phyloP scores from a whole-genome alignment of 805 yeast species.

The Metschnikowia cerradonensis region DNA sequence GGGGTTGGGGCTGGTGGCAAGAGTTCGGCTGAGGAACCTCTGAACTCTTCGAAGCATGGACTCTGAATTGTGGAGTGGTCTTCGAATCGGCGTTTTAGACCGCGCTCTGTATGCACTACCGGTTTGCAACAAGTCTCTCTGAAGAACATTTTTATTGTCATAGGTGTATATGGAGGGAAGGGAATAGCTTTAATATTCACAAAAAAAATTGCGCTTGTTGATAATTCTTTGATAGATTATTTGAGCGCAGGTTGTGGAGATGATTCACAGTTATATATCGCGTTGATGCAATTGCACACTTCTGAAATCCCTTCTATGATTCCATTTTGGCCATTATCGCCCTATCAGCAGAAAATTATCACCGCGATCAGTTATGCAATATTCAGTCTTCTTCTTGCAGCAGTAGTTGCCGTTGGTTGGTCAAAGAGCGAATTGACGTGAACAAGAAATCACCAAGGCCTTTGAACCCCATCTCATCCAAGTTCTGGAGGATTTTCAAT shows the following conservation, averaged over 20 bases:
- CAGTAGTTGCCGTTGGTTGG: neutral
- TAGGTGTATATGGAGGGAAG: neutral
- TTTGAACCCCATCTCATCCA: conserved; percentile 42
- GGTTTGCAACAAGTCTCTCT: neutral
- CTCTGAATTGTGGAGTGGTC: neutral
- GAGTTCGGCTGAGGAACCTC: neutral
- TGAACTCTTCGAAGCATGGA: conserved; percentile 2
- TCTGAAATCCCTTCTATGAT: neutral
- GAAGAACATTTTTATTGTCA: neutral
- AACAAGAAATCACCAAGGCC: conserved; percentile 51
- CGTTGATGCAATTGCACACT: neutral
- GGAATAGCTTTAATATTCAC: neutral
- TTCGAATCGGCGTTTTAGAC: neutral
- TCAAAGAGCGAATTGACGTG: conserved; percentile 49
- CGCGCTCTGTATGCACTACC: conserved; percentile 2
- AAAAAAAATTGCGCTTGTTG: too few species aligned
- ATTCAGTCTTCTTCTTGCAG: neutral
- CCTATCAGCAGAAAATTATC: neutral
- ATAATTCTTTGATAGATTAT: too few species aligned
- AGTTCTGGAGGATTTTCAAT: conserved; percentile 38
- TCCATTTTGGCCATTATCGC: neutral
- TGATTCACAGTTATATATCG: neutral
- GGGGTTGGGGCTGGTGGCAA: neutral
- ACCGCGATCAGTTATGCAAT: neutral
- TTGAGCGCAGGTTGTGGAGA: too few species aligned